These are phyloP conservation scores for Pycnococcus provasolii DNA, from an alignment of 139 green algal genomes.

Conservation along the genomic window DNA sequence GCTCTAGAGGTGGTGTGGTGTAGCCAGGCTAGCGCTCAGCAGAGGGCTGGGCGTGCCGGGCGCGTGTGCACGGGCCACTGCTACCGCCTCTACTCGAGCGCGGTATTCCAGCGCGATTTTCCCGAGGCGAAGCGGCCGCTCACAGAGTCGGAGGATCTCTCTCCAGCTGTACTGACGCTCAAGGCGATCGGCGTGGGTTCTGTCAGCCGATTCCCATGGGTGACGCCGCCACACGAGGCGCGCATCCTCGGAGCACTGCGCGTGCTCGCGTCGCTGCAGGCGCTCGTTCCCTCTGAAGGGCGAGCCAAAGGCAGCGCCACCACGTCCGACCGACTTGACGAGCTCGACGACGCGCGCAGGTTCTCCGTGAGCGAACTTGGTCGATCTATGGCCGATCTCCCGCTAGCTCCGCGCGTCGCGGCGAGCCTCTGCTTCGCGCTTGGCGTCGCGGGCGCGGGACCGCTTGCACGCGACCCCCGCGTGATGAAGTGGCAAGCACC, in stretches of 20 bases:
- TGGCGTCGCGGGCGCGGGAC: too few species aligned
- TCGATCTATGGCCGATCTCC: too few species aligned
- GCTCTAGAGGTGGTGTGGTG: slow-evolving; percentile 53
- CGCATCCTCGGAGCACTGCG: not conserved
- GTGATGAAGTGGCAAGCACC: too few species aligned
- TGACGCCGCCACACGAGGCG: slow-evolving; percentile 1
- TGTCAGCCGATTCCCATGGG: slow-evolving; percentile 35
- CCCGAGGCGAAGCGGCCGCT: slow-evolving; percentile 62
- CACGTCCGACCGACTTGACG: too few species aligned
- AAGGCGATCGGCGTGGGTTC: slow-evolving; percentile 86
- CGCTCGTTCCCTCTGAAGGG: too few species aligned
- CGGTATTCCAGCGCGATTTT: slow-evolving; percentile 81
- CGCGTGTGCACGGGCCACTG: slow-evolving; percentile 83
- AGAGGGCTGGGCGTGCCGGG: slow-evolving; percentile 78
- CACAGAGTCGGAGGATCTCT: too few species aligned
- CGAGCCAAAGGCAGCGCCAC: too few species aligned
- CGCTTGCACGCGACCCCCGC: too few species aligned
- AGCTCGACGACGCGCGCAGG: not conserved
- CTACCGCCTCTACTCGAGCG: slow-evolving; percentile 83
- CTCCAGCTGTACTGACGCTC: slow-evolving; percentile 57
- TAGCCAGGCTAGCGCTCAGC: slow-evolving; percentile 52
- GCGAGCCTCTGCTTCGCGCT: too few species aligned
- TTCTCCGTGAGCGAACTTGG: not conserved
- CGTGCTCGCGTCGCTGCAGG: too few species aligned
- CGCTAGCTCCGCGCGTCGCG: too few species aligned